Evolutionary conservation across 2,329 filamentous ascomycete genomes (phyloP).

Genomic region (Monilinia fructicola): DNA sequence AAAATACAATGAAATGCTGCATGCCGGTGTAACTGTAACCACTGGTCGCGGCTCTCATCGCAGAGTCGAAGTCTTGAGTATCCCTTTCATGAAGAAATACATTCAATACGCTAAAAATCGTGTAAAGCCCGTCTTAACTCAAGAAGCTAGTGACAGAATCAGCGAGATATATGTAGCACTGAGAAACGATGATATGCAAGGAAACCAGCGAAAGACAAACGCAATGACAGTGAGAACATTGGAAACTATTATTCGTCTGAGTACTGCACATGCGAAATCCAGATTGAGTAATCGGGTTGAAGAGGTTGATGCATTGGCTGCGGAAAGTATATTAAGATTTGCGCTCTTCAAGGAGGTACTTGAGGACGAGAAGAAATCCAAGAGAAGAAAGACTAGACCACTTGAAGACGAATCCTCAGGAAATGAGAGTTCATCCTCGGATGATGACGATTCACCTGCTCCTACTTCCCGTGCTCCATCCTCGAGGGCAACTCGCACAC

Average conservation of each 20-base stretch:
- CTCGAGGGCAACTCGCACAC: slow-evolving; percentile 40
- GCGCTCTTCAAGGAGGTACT: slow-evolving; percentile 97
- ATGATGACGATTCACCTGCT: slow-evolving; percentile 36
- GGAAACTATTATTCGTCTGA: slow-evolving; percentile 96
- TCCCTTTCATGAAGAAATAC: slow-evolving; percentile 99
- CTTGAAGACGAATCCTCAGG: slow-evolving; percentile 58
- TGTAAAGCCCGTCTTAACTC: slow-evolving; percentile 85
- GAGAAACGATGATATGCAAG: slow-evolving; percentile 92
- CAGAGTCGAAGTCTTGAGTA: slow-evolving; percentile 85
- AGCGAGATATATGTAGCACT: slow-evolving; percentile 87
- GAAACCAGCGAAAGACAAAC: slow-evolving; percentile 88
- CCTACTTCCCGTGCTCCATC: slow-evolving; percentile 31
- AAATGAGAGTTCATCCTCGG: slow-evolving; percentile 56
- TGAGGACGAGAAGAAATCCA: slow-evolving; percentile 74
- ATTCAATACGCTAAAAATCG: slow-evolving; percentile 96
- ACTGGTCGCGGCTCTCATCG: slow-evolving; percentile 71
- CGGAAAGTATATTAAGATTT: slow-evolving; percentile 87
- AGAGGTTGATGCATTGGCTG: slow-evolving; percentile 81
- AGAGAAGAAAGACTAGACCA: slow-evolving; percentile 69
- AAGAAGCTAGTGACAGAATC: slow-evolving; percentile 89
- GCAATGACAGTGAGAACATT: slow-evolving; percentile 96
- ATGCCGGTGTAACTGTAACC: slow-evolving; percentile 81
- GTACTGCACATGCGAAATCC: slow-evolving; percentile 92
- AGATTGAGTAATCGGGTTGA: slow-evolving; percentile 86
- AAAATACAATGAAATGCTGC: slow-evolving; percentile 94